Base-by-base conservation (phyloP, 2,329 filamentous ascomycete genomes). In the Fusarium sacchari region DNA sequence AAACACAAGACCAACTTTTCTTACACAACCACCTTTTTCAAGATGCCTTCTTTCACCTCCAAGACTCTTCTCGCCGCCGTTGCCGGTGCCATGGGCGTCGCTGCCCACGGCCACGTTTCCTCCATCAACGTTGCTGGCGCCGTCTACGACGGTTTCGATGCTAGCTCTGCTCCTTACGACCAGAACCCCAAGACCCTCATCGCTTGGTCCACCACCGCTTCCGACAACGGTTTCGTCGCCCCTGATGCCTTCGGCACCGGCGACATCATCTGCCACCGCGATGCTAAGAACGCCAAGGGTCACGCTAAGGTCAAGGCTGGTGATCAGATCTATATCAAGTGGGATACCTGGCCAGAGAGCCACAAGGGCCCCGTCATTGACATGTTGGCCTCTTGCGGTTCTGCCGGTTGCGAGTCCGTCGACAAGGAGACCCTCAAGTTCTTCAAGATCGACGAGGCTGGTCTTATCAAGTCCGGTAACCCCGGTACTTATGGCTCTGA, bases 381-480 rank as follows among this genome's bases (percentile, higher is more conserved):
- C 81, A 92, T 92, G 84, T 83, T 92, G 42, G 91, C 91, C 69
- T 84, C 86, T 77, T 90, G 89, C 83, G 76, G 77, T 42, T 82
- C 84, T 62, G 86, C 84, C 40, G 86, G 90, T 79, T 91, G 88
- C 80, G 83, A 86, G 59, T 79, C 81, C 2, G 88, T 88, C 65
- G 86, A 88, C 81, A 88, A 89, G 82, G 81, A 81, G 12, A 79
- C 82, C 15, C 85, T 92, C 60, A 81, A 88, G 76, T 92, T 88
- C 82, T 89, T 91, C 86, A 93, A 93, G 87, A 91, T 93, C 70
- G 85, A 86, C 57, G 86, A 87, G 75, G 83, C 80, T 42, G 91
- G 90, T 75, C 83, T 89, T 32, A 79, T 87, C 64, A 69, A 77
- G 56, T 84, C 89, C 67, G 77, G 81, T 69, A 82, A 80, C 69